Evolutionary conservation across 1,139 yeast genomes (phyloP).

Genomic region (Nadsonia starkeyi-henricii): DNA sequence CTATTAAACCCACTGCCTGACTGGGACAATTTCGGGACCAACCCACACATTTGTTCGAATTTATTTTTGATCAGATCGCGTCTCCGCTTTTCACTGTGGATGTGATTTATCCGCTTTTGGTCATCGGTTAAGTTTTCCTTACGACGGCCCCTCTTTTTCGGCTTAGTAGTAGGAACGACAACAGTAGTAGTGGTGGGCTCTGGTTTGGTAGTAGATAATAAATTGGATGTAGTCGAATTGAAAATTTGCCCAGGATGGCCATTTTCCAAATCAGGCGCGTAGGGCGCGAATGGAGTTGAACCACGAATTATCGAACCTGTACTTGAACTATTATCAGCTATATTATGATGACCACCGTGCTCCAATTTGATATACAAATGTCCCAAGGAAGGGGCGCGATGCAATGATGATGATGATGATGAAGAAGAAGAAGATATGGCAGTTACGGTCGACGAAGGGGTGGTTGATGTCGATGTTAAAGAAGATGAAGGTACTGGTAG

Average conservation of each 20-base stretch:
- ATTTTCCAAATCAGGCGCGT: slow-evolving; percentile 11
- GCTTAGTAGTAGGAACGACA: slow-evolving; percentile 7
- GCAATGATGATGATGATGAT: slow-evolving; percentile 3
- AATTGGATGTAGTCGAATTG: slow-evolving; percentile 2
- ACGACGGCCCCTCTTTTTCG: slow-evolving; percentile 7
- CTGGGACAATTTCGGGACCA: slow-evolving; percentile 23
- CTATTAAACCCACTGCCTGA: slow-evolving; percentile 16
- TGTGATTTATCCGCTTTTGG: slow-evolving; percentile 61
- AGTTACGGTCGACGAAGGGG: slow-evolving; percentile 1
- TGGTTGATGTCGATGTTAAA: slow-evolving; percentile 1
- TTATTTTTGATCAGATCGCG: slow-evolving; percentile 49
- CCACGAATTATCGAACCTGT: too few species aligned
- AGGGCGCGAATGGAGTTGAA: slow-evolving; percentile 7
- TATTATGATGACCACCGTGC: too few species aligned
- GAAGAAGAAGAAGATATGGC: slow-evolving; percentile 8
- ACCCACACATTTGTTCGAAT: slow-evolving; percentile 24
- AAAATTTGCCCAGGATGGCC: slow-evolving; percentile 2
- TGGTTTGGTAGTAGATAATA: too few species aligned
- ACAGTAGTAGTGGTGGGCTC: too few species aligned
- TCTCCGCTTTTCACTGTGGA: slow-evolving; percentile 62
- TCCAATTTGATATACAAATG: neutral
- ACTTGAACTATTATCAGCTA: too few species aligned
- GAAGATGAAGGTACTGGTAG: neutral
- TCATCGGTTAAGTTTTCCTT: slow-evolving; percentile 43
- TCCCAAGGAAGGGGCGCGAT: slow-evolving; percentile 1